These are phyloP conservation scores for Beauveria australis DNA, from an alignment of 2,329 filamentous ascomycete species.

Conservation along the genomic window DNA sequence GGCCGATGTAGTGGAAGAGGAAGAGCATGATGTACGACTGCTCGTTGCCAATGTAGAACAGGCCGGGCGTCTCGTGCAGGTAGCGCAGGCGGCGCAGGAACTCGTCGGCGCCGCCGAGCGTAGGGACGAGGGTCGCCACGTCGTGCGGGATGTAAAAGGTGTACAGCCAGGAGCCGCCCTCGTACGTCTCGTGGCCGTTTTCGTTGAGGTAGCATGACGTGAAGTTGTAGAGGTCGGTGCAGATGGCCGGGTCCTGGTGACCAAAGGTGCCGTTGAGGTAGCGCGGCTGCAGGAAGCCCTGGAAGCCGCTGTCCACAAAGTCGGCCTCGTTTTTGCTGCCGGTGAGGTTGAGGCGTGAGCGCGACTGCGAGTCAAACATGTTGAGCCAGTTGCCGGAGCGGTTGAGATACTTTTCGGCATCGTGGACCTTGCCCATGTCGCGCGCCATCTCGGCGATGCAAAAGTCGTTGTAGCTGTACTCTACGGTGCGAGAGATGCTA, in stretches of 20 bases:
- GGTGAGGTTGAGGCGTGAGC: conserved; percentile 27
- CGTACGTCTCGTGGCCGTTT: conserved; percentile 46
- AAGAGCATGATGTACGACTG: conserved; percentile 44
- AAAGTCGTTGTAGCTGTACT: conserved; percentile 76
- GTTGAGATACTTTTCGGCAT: conserved; percentile 50
- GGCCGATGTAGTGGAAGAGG: conserved; percentile 58
- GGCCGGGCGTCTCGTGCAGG: conserved; percentile 52
- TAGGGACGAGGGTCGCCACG: conserved; percentile 37
- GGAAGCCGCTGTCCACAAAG: conserved; percentile 41
- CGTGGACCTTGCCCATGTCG: conserved; percentile 42
- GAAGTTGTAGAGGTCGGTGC: conserved; percentile 35
- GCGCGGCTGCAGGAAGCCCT: conserved; percentile 63
- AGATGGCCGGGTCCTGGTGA: conserved; percentile 50
- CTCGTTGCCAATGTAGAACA: conserved; percentile 62
- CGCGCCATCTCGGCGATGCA: conserved; percentile 57
- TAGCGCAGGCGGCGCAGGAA: conserved; percentile 55
- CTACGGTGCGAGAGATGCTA: conserved; percentile 64
- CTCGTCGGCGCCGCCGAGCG: conserved; percentile 47
- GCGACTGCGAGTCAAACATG: conserved; percentile 42
- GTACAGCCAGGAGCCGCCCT: conserved; percentile 65
- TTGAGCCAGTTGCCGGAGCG: conserved; percentile 63
- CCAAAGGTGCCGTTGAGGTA: conserved; percentile 58
- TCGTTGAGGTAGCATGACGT: conserved; percentile 27
- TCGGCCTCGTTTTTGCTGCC: conserved; percentile 24
- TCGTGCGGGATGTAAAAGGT: conserved; percentile 50